Evolutionary conservation across 225 moss, liverwort and hornwort species (phyloP).

Genomic region (Physcomitrium patens): DNA sequence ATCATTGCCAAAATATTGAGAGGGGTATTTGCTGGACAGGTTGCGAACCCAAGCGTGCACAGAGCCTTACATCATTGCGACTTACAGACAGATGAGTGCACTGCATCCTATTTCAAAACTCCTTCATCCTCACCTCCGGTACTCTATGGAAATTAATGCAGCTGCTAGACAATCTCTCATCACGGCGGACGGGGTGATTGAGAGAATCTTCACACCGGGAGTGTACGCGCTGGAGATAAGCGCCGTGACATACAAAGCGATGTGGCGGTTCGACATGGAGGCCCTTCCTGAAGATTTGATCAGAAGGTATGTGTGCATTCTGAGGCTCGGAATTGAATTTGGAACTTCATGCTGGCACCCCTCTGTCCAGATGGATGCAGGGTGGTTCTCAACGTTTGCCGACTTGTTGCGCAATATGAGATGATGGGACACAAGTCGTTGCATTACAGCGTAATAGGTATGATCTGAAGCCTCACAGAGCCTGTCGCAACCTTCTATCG

Average conservation of each 20-base stretch:
- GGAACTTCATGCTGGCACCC: neutral
- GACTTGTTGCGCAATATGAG: too few relatives aligned
- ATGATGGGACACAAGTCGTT: too few relatives aligned
- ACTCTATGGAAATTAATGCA: slow-evolving; percentile 70
- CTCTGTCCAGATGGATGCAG: too few relatives aligned
- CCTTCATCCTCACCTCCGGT: slow-evolving; percentile 64
- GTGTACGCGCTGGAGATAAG: slow-evolving; percentile 54
- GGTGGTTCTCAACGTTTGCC: too few relatives aligned
- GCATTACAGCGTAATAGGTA: too few relatives aligned
- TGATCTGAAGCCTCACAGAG: too few relatives aligned
- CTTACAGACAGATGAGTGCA: slow-evolving; percentile 57
- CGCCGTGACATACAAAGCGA: slow-evolving; percentile 35
- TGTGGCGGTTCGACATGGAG: slow-evolving; percentile 62
- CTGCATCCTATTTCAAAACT: slow-evolving; percentile 63
- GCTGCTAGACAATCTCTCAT: slow-evolving; percentile 56
- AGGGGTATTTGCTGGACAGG: slow-evolving; percentile 12
- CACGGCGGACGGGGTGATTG: slow-evolving; percentile 54
- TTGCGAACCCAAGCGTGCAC: slow-evolving; percentile 56
- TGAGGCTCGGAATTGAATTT: neutral
- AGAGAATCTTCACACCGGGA: slow-evolving; percentile 46
- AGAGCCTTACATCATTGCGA: slow-evolving; percentile 64
- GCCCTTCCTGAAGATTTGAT: slow-evolving; percentile 58
- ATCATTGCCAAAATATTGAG: too few relatives aligned
- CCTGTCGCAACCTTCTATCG: too few relatives aligned
- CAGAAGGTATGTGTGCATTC: slow-evolving; percentile 35